A percentile compares a stretch with the other conserved stretches of the same genome.
Evolutionary conservation across 164 flowering plant genomes (phyloP).

Genomic region (Sextonia rubra): DNA sequence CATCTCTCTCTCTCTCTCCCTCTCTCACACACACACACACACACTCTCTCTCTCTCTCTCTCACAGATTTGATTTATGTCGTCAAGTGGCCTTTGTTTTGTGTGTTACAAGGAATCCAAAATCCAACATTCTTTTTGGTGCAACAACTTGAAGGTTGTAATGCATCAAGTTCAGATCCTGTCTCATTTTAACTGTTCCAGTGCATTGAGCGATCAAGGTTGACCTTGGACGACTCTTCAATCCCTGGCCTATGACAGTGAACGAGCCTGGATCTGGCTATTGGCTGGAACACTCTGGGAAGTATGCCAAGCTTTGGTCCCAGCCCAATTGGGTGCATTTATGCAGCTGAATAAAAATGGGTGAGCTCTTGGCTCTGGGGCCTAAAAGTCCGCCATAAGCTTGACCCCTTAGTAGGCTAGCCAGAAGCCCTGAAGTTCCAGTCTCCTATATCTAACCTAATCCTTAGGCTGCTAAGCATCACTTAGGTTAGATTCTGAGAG

Average conservation of each 20-base stretch:
- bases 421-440: neutral
- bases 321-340: neutral
- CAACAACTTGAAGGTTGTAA: neutral
- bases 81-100: too few relatives aligned
- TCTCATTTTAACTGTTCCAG: too few relatives aligned
- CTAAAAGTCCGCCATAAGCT: neutral
- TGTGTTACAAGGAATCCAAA: neutral
- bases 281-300: neutral
- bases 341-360: neutral
- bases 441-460: neutral
- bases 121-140: neutral
- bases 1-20: neutral
- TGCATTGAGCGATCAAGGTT: too few relatives aligned
- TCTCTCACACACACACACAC: too few relatives aligned
- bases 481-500: neutral
- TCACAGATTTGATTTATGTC: neutral
- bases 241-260: neutral
- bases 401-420: neutral
- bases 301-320: neutral
- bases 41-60: too few relatives aligned
- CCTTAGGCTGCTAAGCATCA: neutral
- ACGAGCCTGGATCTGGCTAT: neutral
- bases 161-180: neutral
- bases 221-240: neutral
- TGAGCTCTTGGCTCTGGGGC: neutral